Base-by-base conservation (phyloP, 1,139 yeast species). In the Diutina scorzettiae region DNA sequence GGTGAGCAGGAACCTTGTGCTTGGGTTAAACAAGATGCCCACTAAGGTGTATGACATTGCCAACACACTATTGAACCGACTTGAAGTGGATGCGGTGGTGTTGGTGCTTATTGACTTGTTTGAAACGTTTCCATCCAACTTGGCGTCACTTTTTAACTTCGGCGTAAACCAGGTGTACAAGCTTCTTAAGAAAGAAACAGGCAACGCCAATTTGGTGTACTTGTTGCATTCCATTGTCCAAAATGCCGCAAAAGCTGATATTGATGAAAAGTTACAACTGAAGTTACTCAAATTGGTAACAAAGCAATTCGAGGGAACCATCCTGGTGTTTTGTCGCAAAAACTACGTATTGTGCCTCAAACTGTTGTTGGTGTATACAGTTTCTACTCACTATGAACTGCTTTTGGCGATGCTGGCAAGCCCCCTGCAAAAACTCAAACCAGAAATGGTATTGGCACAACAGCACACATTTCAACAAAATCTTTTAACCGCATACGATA, bases 11-110 rank as follows among this genome's bases (percentile, higher is more conserved):
- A 34, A 34, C 28, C 27, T 34, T 9, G 29, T 34, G 3, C 19
- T 34, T 5, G 28, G 16, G 27, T 34, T 34, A 14, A 16, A n/a
- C n/a, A 23, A 34, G 17, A 19, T 34, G 9, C 39, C 39, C 3
- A 34, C 17, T n/a, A 34, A 34, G 19, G 20, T 34, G 3, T 34
- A 34, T 19, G 39, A 34, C 19, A 23, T 34, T 34, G 39, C 39
- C 28, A 34, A 34, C 24, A 23, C n/a, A 9, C 28, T n/a, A n/a
- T 34, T 34, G 39, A 34, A 23, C 17, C 25, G 25, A 14, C 25
- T 34, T 14, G 39, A 34, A 8, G 11, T 20, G 20, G 17, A 21
- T n/a, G 19, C 11, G 12, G 28, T 23, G 2, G 18, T 34, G 17
- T n/a, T 34, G 17, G 11, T 34, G 20, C 7, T 34, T 6, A 34